Evolutionary conservation across 148 eudicot genomes (phyloP).

Genomic region (Pharnaceum exiguum): DNA sequence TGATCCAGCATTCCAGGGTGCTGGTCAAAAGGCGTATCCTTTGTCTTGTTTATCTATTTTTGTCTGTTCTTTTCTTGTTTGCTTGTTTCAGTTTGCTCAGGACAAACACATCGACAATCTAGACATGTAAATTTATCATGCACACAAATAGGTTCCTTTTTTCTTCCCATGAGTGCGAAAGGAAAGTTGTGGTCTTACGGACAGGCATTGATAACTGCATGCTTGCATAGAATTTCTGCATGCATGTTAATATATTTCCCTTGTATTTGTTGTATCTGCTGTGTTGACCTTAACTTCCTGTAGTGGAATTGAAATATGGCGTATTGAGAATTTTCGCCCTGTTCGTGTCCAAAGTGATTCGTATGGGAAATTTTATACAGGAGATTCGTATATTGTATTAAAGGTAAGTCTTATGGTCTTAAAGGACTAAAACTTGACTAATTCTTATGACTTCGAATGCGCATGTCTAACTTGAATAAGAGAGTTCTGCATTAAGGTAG

Average conservation of each 20-base stretch:
- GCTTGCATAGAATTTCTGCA: neutral
- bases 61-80: neutral
- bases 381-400: constrained; percentile 77
- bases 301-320: constrained; percentile 96
- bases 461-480: too few species aligned
- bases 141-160: too few species aligned
- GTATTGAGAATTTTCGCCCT: constrained; percentile 71
- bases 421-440: too few species aligned
- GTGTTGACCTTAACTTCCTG: constrained; percentile 38
- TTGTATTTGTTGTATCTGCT: constrained; percentile 7
- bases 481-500: too few species aligned
- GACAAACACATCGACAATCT: too few species aligned
- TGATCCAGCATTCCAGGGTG: constrained; percentile 89
- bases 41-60: constrained; percentile 10
- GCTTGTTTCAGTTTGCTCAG: neutral
- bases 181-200: too few species aligned
- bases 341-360: constrained; percentile 61
- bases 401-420: constrained; percentile 42
- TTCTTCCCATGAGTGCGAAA: too few species aligned
- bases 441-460: too few species aligned
- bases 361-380: constrained; percentile 77
- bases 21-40: constrained; percentile 99
- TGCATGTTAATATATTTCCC: neutral
- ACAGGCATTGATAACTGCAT: too few species aligned
- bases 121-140: too few species aligned